phyloP scores from a whole-genome alignment of 2,329 filamentous ascomycete genomes.

The Pezicula radicicola region DNA sequence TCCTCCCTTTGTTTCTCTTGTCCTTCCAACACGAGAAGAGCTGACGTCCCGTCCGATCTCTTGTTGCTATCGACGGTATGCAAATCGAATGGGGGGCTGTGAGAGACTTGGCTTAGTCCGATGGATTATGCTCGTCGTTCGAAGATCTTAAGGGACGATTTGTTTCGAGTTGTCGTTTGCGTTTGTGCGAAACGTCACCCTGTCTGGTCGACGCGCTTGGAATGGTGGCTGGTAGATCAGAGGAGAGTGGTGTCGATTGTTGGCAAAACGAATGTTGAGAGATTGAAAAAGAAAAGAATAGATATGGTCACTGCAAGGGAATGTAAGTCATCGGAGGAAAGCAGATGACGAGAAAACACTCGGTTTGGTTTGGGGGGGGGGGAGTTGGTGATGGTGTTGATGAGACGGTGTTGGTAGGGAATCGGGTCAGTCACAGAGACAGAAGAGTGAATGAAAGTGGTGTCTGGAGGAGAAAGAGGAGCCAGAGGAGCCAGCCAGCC shows the following conservation, averaged over 20 bases:
- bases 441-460: too few species aligned
- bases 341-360: neutral
- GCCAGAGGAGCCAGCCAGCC: too few species aligned
- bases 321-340: constrained; percentile 12
- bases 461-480: constrained; percentile 51
- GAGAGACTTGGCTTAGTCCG: neutral
- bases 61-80: neutral
- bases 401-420: constrained; percentile 51
- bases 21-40: neutral
- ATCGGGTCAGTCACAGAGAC: too few species aligned
- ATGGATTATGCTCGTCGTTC: neutral
- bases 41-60: neutral
- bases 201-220: neutral
- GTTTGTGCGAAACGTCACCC: constrained; percentile 13
- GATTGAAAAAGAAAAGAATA: constrained; percentile 1
- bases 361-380: neutral
- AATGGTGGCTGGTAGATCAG: neutral
- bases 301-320: constrained; percentile 8
- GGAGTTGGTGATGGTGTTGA: neutral
- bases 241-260: constrained; percentile 2
- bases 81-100: neutral
- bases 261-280: constrained; percentile 16
- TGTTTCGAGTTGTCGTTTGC: constrained; percentile 13
- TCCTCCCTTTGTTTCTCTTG: constrained; percentile 1
- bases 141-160: neutral